These are phyloP conservation scores for Metarhizium album DNA, from an alignment of 2,329 filamentous ascomycete species.

Conservation along the genomic window DNA sequence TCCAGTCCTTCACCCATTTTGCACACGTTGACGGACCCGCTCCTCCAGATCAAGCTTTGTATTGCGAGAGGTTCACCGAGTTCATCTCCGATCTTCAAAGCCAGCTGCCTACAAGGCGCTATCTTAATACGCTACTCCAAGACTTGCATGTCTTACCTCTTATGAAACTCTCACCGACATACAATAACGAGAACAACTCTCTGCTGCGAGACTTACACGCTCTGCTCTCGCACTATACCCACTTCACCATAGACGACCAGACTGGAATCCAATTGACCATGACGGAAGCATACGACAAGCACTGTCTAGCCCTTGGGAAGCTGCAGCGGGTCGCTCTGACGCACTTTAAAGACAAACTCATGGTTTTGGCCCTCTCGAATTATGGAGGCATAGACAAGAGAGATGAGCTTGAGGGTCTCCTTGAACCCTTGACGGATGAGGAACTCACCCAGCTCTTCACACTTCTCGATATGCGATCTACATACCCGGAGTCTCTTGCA, in stretches of 20 bases:
- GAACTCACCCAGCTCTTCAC: slow-evolving; percentile 62
- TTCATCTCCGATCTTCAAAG: slow-evolving; percentile 84
- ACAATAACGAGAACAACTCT: slow-evolving; percentile 60
- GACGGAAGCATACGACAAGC: slow-evolving; percentile 65
- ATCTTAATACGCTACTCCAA: slow-evolving; percentile 78
- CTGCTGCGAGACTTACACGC: slow-evolving; percentile 71
- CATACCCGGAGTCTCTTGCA: slow-evolving; percentile 64
- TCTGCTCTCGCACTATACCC: slow-evolving; percentile 76
- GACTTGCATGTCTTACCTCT: slow-evolving; percentile 76
- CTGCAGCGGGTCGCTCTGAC: slow-evolving; percentile 71
- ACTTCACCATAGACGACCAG: slow-evolving; percentile 87
- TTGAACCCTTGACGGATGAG: slow-evolving; percentile 60
- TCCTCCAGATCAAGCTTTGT: slow-evolving; percentile 25
- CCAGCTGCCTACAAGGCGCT: slow-evolving; percentile 85
- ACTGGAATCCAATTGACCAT: slow-evolving; percentile 65
- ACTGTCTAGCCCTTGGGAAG: slow-evolving; percentile 65
- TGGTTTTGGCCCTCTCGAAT: slow-evolving; percentile 85
- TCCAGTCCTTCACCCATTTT: background rate
- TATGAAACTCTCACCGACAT: slow-evolving; percentile 68
- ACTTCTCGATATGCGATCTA: slow-evolving; percentile 65
- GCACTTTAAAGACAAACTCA: slow-evolving; percentile 80
- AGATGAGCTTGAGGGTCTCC: slow-evolving; percentile 64
- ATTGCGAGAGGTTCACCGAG: slow-evolving; percentile 90
- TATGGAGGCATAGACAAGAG: slow-evolving; percentile 78
- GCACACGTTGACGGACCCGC: background rate